Conservation (phyloP, 129 eudicot species). For the Artemisia annua region DNA sequence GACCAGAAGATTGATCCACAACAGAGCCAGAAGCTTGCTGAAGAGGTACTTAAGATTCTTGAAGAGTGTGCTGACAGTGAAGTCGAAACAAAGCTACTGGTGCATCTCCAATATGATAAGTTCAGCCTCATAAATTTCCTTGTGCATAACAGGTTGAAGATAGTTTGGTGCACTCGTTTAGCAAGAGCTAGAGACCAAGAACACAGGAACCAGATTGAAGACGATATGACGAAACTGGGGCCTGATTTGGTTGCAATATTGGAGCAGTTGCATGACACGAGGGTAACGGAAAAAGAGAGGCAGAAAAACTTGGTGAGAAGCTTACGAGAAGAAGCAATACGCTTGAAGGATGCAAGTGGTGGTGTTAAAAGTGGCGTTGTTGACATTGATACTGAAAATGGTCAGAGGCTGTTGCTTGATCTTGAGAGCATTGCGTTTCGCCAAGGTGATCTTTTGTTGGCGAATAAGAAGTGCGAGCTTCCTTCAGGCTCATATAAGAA, state of each 20-base stretch:
- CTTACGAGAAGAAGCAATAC: slow-evolving; percentile 90
- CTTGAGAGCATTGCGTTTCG: slow-evolving; percentile 69
- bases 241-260: slow-evolving; percentile 67
- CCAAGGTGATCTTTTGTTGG: slow-evolving; percentile 85
- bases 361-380: slow-evolving; percentile 47
- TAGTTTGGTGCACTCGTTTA: slow-evolving; percentile 95
- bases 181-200: slow-evolving; percentile 95
- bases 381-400: slow-evolving; percentile 74
- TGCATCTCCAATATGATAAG: slow-evolving; percentile 77
- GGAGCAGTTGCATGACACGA: slow-evolving; percentile 84
- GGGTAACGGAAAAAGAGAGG: slow-evolving; percentile 93
- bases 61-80: slow-evolving; percentile 90
- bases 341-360: slow-evolving; percentile 68
- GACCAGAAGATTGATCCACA: slow-evolving; percentile 90
- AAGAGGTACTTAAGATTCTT: slow-evolving; percentile 81
- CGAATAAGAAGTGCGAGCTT: slow-evolving; percentile 75
- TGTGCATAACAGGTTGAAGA: slow-evolving; percentile 70
- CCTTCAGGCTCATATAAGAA: slow-evolving; percentile 72
- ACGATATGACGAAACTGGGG: slow-evolving; percentile 68
- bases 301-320: slow-evolving; percentile 89
- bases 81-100: slow-evolving; percentile 72
- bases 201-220: slow-evolving; percentile 73
- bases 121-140: slow-evolving; percentile 72
- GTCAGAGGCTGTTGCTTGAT: slow-evolving; percentile 85
- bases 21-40: slow-evolving; percentile 93